These are phyloP conservation scores for Diplodia seriata DNA, from an alignment of 2,329 filamentous ascomycete genomes.

Conservation along the genomic window DNA sequence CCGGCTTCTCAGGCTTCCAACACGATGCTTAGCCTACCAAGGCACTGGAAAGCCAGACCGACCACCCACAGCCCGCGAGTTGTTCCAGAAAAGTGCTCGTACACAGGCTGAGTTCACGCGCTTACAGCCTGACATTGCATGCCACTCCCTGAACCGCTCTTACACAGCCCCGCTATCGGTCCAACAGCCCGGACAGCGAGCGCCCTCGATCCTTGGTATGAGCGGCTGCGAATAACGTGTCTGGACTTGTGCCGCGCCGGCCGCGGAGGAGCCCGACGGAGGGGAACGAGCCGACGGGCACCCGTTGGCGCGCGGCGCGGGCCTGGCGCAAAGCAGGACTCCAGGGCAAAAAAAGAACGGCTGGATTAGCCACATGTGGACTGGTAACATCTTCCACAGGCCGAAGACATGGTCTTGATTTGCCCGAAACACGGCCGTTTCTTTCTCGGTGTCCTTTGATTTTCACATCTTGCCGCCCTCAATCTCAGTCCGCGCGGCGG, in stretches of 20 bases:
- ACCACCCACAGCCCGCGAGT: slow-evolving; percentile 1
- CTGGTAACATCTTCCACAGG: slow-evolving; percentile 12
- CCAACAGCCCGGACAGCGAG: slow-evolving; percentile 2
- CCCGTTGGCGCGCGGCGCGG: slow-evolving; percentile 14
- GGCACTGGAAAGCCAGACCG: slow-evolving; percentile 4
- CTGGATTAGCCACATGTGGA: slow-evolving; percentile 10
- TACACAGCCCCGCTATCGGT: slow-evolving; percentile 20
- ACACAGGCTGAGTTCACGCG: slow-evolving; percentile 15
- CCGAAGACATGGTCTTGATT: background rate
- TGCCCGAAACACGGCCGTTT: slow-evolving; percentile 20
- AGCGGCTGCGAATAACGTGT: slow-evolving; percentile 1
- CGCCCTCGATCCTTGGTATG: background rate
- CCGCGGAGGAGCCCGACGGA: slow-evolving; percentile 12
- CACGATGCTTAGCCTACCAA: slow-evolving; percentile 5
- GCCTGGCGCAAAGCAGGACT: slow-evolving; percentile 6
- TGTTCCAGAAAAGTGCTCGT: background rate
- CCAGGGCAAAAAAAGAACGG: slow-evolving; percentile 25
- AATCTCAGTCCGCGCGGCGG: background rate
- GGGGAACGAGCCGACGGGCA: slow-evolving; percentile 3
- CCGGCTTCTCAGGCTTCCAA: slow-evolving; percentile 13
- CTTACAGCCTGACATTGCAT: slow-evolving; percentile 11
- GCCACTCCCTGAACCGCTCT: slow-evolving; percentile 14
- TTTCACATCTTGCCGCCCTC: background rate
- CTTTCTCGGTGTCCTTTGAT: background rate
- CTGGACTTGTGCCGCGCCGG: slow-evolving; percentile 5